Evolutionary conservation across 345 rosid genomes (phyloP).

Genomic region (Theobroma cacao): DNA sequence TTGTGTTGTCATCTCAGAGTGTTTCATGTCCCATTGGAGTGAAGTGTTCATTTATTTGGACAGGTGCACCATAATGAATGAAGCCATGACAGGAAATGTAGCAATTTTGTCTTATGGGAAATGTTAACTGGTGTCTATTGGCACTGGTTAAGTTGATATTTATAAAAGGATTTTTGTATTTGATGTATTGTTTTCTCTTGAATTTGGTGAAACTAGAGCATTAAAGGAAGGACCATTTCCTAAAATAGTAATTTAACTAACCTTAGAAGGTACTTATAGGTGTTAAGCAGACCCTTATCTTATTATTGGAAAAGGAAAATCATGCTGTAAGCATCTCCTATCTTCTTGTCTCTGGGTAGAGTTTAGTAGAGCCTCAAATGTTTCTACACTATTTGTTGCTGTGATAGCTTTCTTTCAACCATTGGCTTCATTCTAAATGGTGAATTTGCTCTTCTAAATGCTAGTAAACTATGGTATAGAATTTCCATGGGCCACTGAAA

Average conservation of each 20-base stretch:
- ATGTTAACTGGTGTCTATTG: background rate
- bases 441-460: slow-evolving; percentile 8
- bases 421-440: background rate
- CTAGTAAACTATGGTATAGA: background rate
- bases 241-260: background rate
- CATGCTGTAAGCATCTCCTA: background rate
- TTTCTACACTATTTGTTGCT: background rate
- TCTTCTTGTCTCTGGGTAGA: background rate
- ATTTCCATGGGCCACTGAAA: background rate
- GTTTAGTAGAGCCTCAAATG: background rate
- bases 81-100: background rate
- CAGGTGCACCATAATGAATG: background rate
- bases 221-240: background rate
- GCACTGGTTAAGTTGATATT: background rate
- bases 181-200: background rate
- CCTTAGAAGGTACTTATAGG: background rate
- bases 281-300: background rate
- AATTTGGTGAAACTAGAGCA: background rate
- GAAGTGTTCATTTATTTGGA: background rate
- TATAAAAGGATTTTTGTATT: background rate
- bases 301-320: background rate
- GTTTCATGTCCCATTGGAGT: slow-evolving; percentile 1
- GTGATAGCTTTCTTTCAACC: background rate
- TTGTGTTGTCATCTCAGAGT: background rate
- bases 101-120: background rate